These are phyloP conservation scores for Colletotrichum sansevieriae DNA, from an alignment of 2,329 filamentous ascomycete species.

Conservation along the genomic window DNA sequence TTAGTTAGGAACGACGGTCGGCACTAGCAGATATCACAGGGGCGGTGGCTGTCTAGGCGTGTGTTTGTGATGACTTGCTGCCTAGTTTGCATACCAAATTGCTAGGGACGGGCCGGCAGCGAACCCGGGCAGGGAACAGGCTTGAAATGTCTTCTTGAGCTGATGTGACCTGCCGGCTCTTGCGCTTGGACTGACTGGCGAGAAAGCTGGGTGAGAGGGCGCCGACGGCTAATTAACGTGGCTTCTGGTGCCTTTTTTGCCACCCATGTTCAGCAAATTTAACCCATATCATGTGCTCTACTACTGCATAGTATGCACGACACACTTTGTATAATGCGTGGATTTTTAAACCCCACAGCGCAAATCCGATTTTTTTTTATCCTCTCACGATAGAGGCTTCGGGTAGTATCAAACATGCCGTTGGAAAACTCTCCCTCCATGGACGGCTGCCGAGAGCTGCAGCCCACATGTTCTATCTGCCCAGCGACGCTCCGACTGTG, in stretches of 20 bases:
- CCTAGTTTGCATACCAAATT: constrained; percentile 26
- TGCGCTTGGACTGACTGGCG: constrained; percentile 18
- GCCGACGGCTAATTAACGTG: constrained; percentile 1
- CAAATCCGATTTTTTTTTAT: background rate
- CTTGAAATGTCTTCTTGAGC: constrained; percentile 13
- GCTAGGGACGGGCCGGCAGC: constrained; percentile 42
- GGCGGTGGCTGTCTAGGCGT: background rate
- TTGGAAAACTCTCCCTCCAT: constrained; percentile 17
- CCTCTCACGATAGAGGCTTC: background rate
- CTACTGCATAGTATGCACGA: too few relatives aligned
- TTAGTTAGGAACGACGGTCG: constrained; percentile 1
- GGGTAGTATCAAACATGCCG: background rate
- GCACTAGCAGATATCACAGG: constrained; percentile 4
- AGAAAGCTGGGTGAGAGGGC: background rate
- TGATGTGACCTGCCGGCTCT: constrained; percentile 12
- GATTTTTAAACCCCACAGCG: constrained; percentile 10
- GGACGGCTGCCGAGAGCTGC: constrained; percentile 23
- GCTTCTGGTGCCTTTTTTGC: background rate
- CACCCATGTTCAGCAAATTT: too few relatives aligned
- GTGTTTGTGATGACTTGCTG: background rate
- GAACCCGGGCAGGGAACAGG: constrained; percentile 39
- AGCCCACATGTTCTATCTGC: constrained; percentile 17
- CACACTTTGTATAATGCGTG: background rate
- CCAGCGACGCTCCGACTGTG: constrained; percentile 3
- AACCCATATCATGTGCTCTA: too few relatives aligned